Evolutionary conservation across 352 stramenopile genomes (phyloP).

Genomic region (Elongisporangium senticosum): DNA sequence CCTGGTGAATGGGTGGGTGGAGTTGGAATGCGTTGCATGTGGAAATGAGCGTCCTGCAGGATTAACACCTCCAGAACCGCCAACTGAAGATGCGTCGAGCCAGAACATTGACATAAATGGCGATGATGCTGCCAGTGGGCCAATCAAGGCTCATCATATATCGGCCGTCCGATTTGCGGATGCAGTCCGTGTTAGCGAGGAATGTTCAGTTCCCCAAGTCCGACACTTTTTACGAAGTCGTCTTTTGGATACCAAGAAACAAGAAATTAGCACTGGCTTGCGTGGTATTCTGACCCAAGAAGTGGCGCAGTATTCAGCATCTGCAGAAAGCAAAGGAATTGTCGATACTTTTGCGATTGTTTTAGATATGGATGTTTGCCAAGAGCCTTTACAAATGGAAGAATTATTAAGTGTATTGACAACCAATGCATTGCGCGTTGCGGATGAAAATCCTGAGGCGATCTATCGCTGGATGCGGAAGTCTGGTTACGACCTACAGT

Average conservation of each 20-base stretch:
- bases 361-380: constrained; percentile 11
- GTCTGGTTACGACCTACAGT: constrained; percentile 53
- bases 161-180: constrained; percentile 29
- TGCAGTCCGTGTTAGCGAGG: constrained; percentile 25
- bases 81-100: neutral
- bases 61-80: constrained; percentile 17
- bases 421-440: constrained; percentile 9
- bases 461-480: constrained; percentile 43
- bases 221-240: constrained; percentile 22
- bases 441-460: constrained; percentile 17
- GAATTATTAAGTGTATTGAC: constrained; percentile 2
- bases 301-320: constrained; percentile 16
- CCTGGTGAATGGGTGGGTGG: constrained; percentile 55
- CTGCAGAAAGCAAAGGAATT: constrained; percentile 21
- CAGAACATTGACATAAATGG: neutral
- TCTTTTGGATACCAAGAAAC: constrained; percentile 13
- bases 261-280: constrained; percentile 6
- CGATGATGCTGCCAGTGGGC: neutral
- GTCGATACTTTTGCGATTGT: constrained; percentile 25
- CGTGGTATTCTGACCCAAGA: constrained; percentile 17
- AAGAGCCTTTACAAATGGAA: constrained; percentile 3
- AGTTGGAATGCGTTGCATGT: constrained; percentile 44
- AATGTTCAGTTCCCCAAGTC: constrained; percentile 21
- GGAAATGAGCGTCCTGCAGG: constrained; percentile 42
- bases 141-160: constrained; percentile 14